Conservation (phyloP, 1,284 basidiomycete genomes). For the Rhodotorula sp. region DNA sequence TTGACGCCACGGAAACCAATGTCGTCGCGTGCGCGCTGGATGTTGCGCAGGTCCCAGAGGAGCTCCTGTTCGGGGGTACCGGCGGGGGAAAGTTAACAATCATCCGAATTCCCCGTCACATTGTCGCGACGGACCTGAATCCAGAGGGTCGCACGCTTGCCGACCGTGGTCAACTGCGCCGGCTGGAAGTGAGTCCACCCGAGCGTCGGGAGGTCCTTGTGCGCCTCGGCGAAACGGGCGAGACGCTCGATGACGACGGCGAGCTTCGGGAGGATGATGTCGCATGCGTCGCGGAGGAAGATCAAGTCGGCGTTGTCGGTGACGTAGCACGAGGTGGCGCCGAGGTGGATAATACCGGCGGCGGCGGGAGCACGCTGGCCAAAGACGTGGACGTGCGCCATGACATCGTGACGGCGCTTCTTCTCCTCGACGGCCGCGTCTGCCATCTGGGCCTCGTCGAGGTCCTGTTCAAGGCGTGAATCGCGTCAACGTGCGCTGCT, state of each 20-base stretch:
- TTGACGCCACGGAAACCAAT: conserved; percentile 98
- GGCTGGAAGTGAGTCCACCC: conserved; percentile 99
- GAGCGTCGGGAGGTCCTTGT: conserved; percentile 56
- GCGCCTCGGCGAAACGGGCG: conserved; percentile 66
- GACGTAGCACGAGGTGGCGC: conserved; percentile 97
- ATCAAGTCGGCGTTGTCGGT: conserved; percentile 98
- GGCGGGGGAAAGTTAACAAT: not conserved
- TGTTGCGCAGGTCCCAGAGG: conserved; percentile 92
- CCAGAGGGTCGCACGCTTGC: conserved; percentile 98
- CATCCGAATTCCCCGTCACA: not conserved
- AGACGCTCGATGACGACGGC: conserved; percentile 86
- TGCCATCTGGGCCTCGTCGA: conserved; percentile 87
- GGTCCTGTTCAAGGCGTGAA: conserved; percentile 54
- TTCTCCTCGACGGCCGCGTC: conserved; percentile 93
- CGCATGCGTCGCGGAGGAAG: conserved; percentile 84
- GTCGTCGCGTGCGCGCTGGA: conserved; percentile 86
- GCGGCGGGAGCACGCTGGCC: conserved; percentile 87
- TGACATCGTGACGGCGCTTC: conserved; percentile 96
- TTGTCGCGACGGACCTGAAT: conserved; percentile 64
- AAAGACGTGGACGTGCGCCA: conserved; percentile 99
- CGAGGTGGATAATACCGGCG: conserved; percentile 94
- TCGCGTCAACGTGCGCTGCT: not conserved
- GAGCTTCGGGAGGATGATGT: conserved; percentile 80
- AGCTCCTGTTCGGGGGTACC: conserved; percentile 64
- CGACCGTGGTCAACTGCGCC: conserved; percentile 96